Evolutionary conservation across 1,139 yeast species (phyloP), one percentile per base, ranked within the genome.

Genomic region (Geotrichum australiense): DNA sequence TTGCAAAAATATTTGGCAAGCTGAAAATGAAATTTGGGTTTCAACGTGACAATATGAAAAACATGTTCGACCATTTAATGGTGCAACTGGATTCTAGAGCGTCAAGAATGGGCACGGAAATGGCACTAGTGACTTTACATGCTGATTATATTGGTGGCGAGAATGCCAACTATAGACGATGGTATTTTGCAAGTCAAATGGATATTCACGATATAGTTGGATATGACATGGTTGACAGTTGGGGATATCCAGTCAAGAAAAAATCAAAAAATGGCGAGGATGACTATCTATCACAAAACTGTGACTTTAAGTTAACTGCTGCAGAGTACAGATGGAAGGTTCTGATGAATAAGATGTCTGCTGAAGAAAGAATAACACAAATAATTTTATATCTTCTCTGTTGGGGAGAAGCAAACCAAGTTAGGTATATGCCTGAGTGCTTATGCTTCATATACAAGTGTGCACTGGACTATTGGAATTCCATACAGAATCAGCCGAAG

Each of bases 341-440:
- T 7, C 74, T 69, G 50, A 80, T 84, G 87, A 69, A 70, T 43
- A 59, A 62, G 4, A 59, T 78, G 42, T 54, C 76, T 0, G 68
- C 81, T 1, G 54, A 64, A 4, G 79, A 80, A 47, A 71, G 78
- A 58, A 69, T 77, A 1, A 69, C 76, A 31, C 94, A 86, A 51
- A 55, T 85, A 8, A 79, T 82, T 0, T 59, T 86, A 8, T 86
- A 79, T 52, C 66, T 86, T 16, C 63, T 84, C 47, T 75, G 84
- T 51, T 86, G 96, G 96, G 94, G 94, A 0, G 96, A 86, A 58
- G 87, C 94, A 0, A 84, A 82, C 54, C 89, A 83, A 53, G 60
- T 83, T 2, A 65, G 95, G 43, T 84, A 81, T 53, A 76, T 85
- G 72, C 95, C 96, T 0, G 96, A 86, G 55, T 83, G 93, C 54